A percentile compares a stretch with the other conserved stretches of the same genome.
Conservation (phyloP, 345 rosid species). For the Lepidium aucheri region DNA sequence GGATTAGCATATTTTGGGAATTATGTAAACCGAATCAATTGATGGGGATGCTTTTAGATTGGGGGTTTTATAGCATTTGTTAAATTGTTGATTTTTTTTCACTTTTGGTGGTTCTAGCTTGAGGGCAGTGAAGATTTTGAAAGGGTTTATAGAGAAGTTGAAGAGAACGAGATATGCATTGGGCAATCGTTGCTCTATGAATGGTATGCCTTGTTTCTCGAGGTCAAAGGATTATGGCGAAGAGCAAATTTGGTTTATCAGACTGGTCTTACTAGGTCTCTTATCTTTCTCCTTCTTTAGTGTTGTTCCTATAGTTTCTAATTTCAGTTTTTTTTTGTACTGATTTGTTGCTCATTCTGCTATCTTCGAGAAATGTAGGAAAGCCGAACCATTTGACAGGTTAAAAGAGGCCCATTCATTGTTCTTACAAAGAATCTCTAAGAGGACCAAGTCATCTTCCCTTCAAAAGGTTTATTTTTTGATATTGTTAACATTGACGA, state of each 20-base stretch:
- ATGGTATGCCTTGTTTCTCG: slow-evolving; percentile 70
- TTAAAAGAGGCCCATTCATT: slow-evolving; percentile 49
- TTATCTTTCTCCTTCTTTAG: not conserved
- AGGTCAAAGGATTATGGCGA: slow-evolving; percentile 62
- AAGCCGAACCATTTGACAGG: slow-evolving; percentile 59
- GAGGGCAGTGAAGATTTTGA: slow-evolving; percentile 54
- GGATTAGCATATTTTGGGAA: not conserved
- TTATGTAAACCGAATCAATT: not conserved
- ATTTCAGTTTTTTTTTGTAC: not conserved
- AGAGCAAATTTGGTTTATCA: slow-evolving; percentile 59
- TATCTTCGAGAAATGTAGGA: slow-evolving; percentile 38
- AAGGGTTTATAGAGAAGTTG: slow-evolving; percentile 48
- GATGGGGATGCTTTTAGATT: not conserved
- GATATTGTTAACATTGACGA: not conserved
- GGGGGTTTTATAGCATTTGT: not conserved
- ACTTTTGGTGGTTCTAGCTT: slow-evolving; percentile 34
- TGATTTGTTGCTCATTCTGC: not conserved
- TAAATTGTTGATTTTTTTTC: not conserved
- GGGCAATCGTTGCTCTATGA: slow-evolving; percentile 56
- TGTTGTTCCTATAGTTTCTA: not conserved
- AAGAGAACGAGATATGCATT: slow-evolving; percentile 42
- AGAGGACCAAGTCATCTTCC: slow-evolving; percentile 36
- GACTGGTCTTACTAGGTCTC: slow-evolving; percentile 65
- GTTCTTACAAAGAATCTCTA: slow-evolving; percentile 62
- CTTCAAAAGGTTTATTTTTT: slow-evolving; percentile 38